Evolutionary conservation across 2,329 filamentous ascomycete genomes (phyloP), one percentile per base, ranked within the genome.

Genomic region (Orbilia quercus): DNA sequence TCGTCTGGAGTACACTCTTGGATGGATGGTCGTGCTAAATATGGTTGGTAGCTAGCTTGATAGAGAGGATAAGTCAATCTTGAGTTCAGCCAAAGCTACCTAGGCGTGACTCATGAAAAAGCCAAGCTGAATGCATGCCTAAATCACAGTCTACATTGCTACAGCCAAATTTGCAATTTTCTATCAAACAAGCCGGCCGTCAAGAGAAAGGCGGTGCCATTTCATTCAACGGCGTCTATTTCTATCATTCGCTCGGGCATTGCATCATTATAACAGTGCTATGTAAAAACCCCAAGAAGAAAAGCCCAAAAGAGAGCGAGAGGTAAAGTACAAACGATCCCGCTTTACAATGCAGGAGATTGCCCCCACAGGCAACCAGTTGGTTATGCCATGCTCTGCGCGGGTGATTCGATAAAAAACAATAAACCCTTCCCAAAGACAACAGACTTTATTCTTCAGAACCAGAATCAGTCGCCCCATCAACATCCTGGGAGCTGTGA

Each of bases 141-240:
- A 31, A 31, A 31, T 5, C 4, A 31, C 28, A 5, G 28, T 31
- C 28, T 31, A 31, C 28, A 9, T n/a, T n/a, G 12, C 18, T 7
- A 50, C n/a, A 16, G 1, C 3, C 45, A 42, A 18, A 40, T 14
- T 11, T 34, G 16, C 54, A 16, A 40, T 11, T 18, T n/a, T 50
- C 16, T 40, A 11, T 38, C 36, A n/a, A 34, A 23, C 25, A 53
- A 44, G 34, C 53, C 28, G 23, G n/a, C 34, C 22, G 31, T 31
- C 18, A 44, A 57, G 40, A 57, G 51, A 54, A 42, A 25, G 59
- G 42, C 42, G 12, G 42, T 64, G 59, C 59, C 59, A 64, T 55
- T 64, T 42, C 42, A 57, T 65, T 50, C 42, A 45, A 3, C 36
- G 18, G 34, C 20, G 31, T 51, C 28, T 50, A 20, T 58, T 20